Percentiles rank a stretch among this genome's conserved stretches.
Conservation (phyloP, 2,329 filamentous ascomycete species). For the Cladosporium sp. region DNA sequence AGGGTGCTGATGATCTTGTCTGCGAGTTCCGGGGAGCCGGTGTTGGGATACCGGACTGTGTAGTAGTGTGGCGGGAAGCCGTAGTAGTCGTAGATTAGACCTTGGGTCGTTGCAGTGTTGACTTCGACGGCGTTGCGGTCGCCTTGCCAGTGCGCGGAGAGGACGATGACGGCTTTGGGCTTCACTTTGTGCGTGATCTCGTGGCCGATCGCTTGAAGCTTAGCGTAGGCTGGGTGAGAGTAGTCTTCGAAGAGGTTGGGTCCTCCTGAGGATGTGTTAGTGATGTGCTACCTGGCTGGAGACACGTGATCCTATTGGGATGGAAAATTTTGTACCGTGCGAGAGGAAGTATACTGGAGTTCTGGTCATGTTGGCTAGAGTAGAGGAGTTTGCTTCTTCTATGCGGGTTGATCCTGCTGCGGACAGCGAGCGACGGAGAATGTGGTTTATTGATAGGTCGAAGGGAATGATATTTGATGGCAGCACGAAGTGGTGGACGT, state of each 20-base stretch:
- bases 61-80: constrained; percentile 72
- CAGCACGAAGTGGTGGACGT: neutral
- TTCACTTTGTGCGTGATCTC: constrained; percentile 71
- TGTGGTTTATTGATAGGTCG: neutral
- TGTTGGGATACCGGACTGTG: constrained; percentile 64
- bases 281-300: neutral
- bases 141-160: constrained; percentile 77
- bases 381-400: neutral
- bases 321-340: constrained; percentile 30
- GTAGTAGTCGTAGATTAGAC: constrained; percentile 74
- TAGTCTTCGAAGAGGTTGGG: constrained; percentile 69
- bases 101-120: constrained; percentile 64
- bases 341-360: constrained; percentile 57
- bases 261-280: constrained; percentile 42
- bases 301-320: neutral
- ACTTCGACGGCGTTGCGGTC: constrained; percentile 58
- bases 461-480: neutral
- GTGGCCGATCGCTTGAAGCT: constrained; percentile 64
- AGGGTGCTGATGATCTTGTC: constrained; percentile 58
- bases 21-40: constrained; percentile 61
- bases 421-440: neutral
- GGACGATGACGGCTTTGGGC: constrained; percentile 71
- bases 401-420: neutral
- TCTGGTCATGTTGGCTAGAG: constrained; percentile 24
- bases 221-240: constrained; percentile 64